phyloP scores from a whole-genome alignment of 805 yeast species.

The Ogataea dorogensis region DNA sequence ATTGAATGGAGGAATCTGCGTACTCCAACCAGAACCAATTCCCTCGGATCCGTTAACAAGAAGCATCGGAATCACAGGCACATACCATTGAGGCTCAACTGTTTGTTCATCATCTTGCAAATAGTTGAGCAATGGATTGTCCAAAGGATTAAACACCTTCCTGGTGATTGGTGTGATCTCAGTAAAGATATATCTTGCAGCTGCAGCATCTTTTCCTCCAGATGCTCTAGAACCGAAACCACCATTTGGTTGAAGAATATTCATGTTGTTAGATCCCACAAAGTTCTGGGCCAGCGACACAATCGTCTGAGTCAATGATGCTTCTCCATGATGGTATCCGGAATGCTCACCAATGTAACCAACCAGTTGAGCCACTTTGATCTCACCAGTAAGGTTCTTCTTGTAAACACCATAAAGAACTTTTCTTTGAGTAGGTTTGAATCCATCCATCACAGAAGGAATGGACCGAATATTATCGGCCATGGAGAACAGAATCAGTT shows the following conservation, averaged over 20 bases:
- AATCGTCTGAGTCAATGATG: constrained; percentile 82
- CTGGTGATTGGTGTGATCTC: constrained; percentile 75
- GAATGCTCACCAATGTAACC: constrained; percentile 89
- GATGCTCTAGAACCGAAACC: constrained; percentile 93
- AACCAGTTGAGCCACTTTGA: constrained; percentile 86
- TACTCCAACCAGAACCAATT: constrained; percentile 99
- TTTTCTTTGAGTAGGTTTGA: constrained; percentile 96
- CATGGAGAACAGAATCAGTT: constrained; percentile 89
- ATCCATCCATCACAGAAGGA: constrained; percentile 91
- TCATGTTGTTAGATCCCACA: constrained; percentile 87
- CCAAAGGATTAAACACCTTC: constrained; percentile 73
- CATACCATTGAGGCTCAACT: constrained; percentile 94
- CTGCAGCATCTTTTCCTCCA: constrained; percentile 99
- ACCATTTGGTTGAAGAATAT: constrained; percentile 86
- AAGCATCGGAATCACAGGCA: constrained; percentile 93
- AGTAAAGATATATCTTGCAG: constrained; percentile 93
- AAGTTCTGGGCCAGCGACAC: constrained; percentile 94
- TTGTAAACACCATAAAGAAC: constrained; percentile 86
- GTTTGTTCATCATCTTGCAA: constrained; percentile 90
- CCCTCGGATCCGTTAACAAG: constrained; percentile 96
- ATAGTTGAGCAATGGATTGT: constrained; percentile 73
- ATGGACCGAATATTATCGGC: constrained; percentile 96
- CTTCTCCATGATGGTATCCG: constrained; percentile 95
- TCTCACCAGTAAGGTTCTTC: constrained; percentile 70
- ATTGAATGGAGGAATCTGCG: constrained; percentile 85